Percentiles rank a stretch among this genome's conserved stretches.
Evolutionary conservation across 805 yeast genomes (phyloP).

Genomic region (Kodamaea kakaduensis): DNA sequence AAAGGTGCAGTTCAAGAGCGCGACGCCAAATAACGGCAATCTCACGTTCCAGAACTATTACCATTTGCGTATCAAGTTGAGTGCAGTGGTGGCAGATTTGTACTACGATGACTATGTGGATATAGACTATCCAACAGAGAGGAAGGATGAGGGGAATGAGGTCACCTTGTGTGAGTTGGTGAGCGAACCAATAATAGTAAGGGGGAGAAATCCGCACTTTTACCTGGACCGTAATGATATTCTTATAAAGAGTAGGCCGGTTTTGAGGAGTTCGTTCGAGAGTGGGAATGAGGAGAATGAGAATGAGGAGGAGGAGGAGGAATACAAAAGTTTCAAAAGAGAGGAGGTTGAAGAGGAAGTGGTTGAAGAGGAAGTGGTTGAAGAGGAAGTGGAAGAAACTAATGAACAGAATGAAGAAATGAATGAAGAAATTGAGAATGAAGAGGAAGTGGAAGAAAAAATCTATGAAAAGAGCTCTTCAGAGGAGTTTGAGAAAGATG

Average conservation of each 20-base stretch:
- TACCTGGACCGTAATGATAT: slow-evolving; percentile 51
- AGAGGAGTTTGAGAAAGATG: slow-evolving; percentile 9
- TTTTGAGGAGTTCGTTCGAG: slow-evolving; percentile 7
- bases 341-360: slow-evolving; percentile 1
- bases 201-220: slow-evolving; percentile 62
- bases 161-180: slow-evolving; percentile 26
- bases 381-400: slow-evolving; percentile 6
- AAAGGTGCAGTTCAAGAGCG: slow-evolving; percentile 46
- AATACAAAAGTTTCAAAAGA: no score
- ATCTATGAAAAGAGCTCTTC: slow-evolving; percentile 6
- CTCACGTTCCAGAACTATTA: slow-evolving; percentile 43
- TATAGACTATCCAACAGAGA: slow-evolving; percentile 19
- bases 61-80: slow-evolving; percentile 32
- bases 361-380: background rate
- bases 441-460: slow-evolving; percentile 5
- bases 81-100: slow-evolving; percentile 36
- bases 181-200: slow-evolving; percentile 49
- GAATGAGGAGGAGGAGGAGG: slow-evolving; percentile 7
- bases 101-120: slow-evolving; percentile 37
- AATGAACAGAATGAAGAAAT: slow-evolving; percentile 4
- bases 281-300: slow-evolving; percentile 11
- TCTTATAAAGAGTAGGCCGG: slow-evolving; percentile 27
- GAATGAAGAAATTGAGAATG: slow-evolving; percentile 11
- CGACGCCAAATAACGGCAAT: slow-evolving; percentile 52
- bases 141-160: slow-evolving; percentile 24